phyloP scores from a whole-genome alignment of 257 asterid genomes.

The Salvia miltiorrhiza region DNA sequence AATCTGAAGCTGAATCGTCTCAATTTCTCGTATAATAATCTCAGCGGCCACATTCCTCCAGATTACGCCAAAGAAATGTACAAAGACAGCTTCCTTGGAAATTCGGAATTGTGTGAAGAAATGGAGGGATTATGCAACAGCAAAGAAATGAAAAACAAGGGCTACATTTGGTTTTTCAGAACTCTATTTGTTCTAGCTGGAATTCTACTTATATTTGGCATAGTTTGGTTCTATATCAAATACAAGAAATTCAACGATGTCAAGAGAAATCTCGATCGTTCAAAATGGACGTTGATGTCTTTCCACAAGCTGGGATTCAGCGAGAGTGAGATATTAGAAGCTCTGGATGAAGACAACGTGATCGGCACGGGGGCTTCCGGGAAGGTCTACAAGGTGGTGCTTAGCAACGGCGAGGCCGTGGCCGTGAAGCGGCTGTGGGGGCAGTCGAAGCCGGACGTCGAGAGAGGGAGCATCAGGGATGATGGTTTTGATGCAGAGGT shows the following conservation, averaged over 20 bases:
- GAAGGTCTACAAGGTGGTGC: constrained; percentile 88
- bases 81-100: constrained; percentile 64
- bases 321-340: constrained; percentile 71
- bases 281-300: constrained; percentile 94
- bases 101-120: constrained; percentile 68
- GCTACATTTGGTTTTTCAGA: constrained; percentile 58
- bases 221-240: constrained; percentile 59
- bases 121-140: constrained; percentile 62
- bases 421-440: constrained; percentile 96
- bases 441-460: constrained; percentile 51
- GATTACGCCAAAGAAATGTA: constrained; percentile 62
- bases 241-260: constrained; percentile 45
- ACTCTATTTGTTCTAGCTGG: constrained; percentile 49
- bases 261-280: constrained; percentile 42
- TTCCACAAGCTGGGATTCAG: constrained; percentile 83
- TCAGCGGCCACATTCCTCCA: constrained; percentile 69
- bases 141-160: constrained; percentile 36
- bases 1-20: constrained; percentile 79
- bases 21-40: constrained; percentile 63
- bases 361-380: constrained; percentile 91
- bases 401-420: constrained; percentile 65
- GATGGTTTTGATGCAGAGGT: constrained; percentile 86
- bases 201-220: constrained; percentile 51
- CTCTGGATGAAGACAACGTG: constrained; percentile 84
- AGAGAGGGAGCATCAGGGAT: constrained; percentile 45